phyloP scores from a whole-genome alignment of 345 rosid genomes.

The Turritis glabra region DNA sequence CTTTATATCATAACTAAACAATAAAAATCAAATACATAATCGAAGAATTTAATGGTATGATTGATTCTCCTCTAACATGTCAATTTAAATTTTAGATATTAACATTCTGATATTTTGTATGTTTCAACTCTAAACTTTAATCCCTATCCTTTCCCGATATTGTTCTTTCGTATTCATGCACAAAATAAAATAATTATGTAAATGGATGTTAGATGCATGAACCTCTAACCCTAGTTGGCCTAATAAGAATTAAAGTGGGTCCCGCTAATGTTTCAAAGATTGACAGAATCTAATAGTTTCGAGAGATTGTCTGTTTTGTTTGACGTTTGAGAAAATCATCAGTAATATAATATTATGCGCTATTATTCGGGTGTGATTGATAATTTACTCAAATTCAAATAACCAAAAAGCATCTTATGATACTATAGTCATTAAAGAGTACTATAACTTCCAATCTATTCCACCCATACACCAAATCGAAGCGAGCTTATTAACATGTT shows the following conservation, averaged over 20 bases:
- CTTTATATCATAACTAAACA: too few relatives aligned
- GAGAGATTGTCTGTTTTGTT: slow-evolving; percentile 18
- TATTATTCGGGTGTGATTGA: slow-evolving; percentile 22
- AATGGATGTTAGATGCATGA: slow-evolving; percentile 41
- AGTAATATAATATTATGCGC: too few relatives aligned
- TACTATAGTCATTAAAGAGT: too few relatives aligned
- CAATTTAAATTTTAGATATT: too few relatives aligned
- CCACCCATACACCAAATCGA: too few relatives aligned
- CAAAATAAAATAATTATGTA: too few relatives aligned
- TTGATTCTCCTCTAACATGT: too few relatives aligned
- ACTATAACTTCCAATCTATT: too few relatives aligned
- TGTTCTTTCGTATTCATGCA: not conserved
- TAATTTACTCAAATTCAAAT: not conserved
- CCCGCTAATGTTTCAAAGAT: slow-evolving; percentile 12
- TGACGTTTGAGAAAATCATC: slow-evolving; percentile 10
- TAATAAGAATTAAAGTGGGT: slow-evolving; percentile 26
- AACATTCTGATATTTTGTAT: too few relatives aligned
- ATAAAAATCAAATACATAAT: too few relatives aligned
- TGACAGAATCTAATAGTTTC: slow-evolving; percentile 34
- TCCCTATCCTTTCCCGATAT: not conserved
- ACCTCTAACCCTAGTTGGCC: slow-evolving; percentile 32
- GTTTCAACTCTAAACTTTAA: not conserved
- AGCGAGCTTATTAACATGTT: too few relatives aligned
- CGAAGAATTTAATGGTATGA: too few relatives aligned
- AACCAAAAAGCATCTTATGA: not conserved